A percentile compares a stretch with the other conserved stretches of the same genome.
These are phyloP conservation scores for Phytophthora fragariaefolia DNA, from an alignment of 352 stramenopile species.

Conservation along the genomic window DNA sequence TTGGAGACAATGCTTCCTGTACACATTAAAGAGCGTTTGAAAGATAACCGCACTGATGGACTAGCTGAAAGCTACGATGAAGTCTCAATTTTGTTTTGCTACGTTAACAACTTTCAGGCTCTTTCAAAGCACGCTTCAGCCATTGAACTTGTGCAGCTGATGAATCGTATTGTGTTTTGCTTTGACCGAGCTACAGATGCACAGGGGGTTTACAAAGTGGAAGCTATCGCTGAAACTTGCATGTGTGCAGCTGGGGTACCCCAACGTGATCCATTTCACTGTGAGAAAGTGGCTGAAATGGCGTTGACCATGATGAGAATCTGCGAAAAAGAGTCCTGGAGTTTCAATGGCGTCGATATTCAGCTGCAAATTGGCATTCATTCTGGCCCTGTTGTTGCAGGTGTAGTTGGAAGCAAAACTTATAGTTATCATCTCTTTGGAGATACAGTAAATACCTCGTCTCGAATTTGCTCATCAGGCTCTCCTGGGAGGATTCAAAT, in stretches of 20 bases:
- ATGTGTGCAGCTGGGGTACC: conserved; percentile 79
- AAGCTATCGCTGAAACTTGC: conserved; percentile 89
- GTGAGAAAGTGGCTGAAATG: conserved; percentile 80
- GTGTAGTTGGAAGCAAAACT: conserved; percentile 82
- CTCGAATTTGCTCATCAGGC: conserved; percentile 78
- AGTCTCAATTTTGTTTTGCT: conserved; percentile 86
- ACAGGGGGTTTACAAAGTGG: conserved; percentile 85
- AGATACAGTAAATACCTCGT: conserved; percentile 86
- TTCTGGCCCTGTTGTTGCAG: conserved; percentile 76
- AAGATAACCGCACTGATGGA: conserved; percentile 69
- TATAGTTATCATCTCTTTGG: conserved; percentile 90
- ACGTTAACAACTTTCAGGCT: conserved; percentile 82
- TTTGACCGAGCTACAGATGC: conserved; percentile 82
- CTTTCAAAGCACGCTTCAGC: conserved; percentile 69
- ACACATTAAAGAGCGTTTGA: conserved; percentile 81
- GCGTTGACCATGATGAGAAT: conserved; percentile 78
- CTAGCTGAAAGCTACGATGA: conserved; percentile 78
- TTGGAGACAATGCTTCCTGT: conserved; percentile 80
- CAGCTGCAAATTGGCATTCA: conserved; percentile 88
- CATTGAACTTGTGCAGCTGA: conserved; percentile 83
- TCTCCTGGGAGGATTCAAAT: conserved; percentile 73
- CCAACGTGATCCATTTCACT: conserved; percentile 68
- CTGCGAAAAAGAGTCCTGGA: conserved; percentile 73
- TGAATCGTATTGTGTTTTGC: conserved; percentile 89
- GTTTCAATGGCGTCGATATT: conserved; percentile 75